Base-by-base conservation (phyloP, 2,329 filamentous ascomycete species). In the Pseudocercospora fuligena region DNA sequence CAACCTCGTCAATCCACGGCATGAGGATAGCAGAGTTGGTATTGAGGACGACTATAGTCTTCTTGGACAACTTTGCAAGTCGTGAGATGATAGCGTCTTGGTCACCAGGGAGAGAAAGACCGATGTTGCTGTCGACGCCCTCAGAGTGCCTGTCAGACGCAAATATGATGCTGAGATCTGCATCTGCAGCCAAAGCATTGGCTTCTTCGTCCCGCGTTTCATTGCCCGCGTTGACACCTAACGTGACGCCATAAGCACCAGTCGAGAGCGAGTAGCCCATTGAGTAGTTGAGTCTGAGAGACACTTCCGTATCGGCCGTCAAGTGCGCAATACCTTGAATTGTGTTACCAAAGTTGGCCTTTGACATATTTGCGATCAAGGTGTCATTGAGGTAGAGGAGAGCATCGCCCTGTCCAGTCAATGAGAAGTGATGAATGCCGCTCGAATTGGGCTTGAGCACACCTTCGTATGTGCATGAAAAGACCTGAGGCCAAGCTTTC, bases 1-100 rank as follows among this genome's bases (percentile, higher is more conserved):
- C 60, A 5, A 67, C 66, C 4, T 65, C 59, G 36, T 69, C 61
- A 1, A 66, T 36, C 65, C 69, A 70, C 3, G 70, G 70, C 65
- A 69, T 64, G 11, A 60, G 31, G n/a, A 67, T 33, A n/a, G 65
- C 65, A 1, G 65, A 67, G 29, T 64, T 61, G 2, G 65, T 61
- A 25, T 67, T 64, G 19, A 67, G 47, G 4, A 67, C 27, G 4
- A 64, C 47, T 7, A 64, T 0, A 4, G 64, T 64, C 25, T 61
- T 54, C 33, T 63, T 60, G 5, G 56, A 60, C 16, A 12, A 6
- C 8, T 14, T 16, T 1, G 65, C 61, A 29, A 67, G 43, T 14
- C 57, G 27, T 5, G 57, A 27, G 12, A 67, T 58, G 2, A 67
- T 14, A n/a, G 53, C 43, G n/a, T 67, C 57, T 40, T 64, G 61